phyloP scores from a whole-genome alignment of 495 filamentous ascomycete species.

The Aspergillus taichungensis region DNA sequence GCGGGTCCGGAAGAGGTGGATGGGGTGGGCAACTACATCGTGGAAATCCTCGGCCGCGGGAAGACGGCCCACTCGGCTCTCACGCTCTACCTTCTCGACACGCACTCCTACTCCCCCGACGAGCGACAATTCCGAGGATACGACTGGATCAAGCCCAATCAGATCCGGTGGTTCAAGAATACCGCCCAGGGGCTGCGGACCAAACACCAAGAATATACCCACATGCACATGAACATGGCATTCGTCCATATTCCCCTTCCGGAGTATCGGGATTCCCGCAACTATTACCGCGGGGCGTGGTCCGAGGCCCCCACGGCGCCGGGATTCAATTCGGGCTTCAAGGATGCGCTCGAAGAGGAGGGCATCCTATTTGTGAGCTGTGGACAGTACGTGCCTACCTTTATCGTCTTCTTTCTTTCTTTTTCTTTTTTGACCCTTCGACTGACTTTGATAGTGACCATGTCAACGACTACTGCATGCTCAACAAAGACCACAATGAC shows the following conservation, averaged over 20 bases:
- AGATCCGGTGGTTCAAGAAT: constrained; percentile 88
- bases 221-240: constrained; percentile 90
- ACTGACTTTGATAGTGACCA: constrained; percentile 56
- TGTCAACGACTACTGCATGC: constrained; percentile 89
- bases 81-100: constrained; percentile 88
- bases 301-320: constrained; percentile 78
- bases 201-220: constrained; percentile 69
- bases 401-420: background rate
- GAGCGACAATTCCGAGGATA: constrained; percentile 79
- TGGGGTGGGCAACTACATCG: constrained; percentile 88
- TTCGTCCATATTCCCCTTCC: constrained; percentile 97
- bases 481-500: constrained; percentile 37
- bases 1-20: constrained; percentile 76
- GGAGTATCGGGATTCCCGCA: constrained; percentile 57
- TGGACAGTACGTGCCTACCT: constrained; percentile 61
- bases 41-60: constrained; percentile 80
- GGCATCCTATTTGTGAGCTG: constrained; percentile 78
- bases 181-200: constrained; percentile 61
- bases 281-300: constrained; percentile 53
- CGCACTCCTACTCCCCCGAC: constrained; percentile 86
- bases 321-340: constrained; percentile 77
- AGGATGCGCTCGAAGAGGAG: constrained; percentile 75
- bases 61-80: constrained; percentile 76
- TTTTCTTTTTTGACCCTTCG: constrained; percentile 3
- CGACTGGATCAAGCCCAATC: constrained; percentile 89